These are phyloP conservation scores for Castanea crenata DNA, from an alignment of 306 rosid species.

Conservation along the genomic window DNA sequence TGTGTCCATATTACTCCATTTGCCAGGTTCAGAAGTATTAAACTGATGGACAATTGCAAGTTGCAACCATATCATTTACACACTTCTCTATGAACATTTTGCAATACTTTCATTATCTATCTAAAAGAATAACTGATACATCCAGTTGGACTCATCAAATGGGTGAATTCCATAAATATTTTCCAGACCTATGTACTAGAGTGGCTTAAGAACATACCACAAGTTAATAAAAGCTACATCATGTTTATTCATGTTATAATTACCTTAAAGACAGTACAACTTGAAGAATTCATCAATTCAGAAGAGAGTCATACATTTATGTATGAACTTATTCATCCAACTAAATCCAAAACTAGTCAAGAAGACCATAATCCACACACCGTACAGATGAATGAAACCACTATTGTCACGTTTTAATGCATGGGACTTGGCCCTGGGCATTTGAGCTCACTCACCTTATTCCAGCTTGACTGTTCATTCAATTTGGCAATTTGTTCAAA, in stretches of 20 bases:
- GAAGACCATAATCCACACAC: not conserved
- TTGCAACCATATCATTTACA: not conserved
- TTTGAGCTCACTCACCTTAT: not conserved
- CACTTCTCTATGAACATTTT: constrained; percentile 3
- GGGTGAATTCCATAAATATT: constrained; percentile 13
- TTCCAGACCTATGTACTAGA: constrained; percentile 8
- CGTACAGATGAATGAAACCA: not conserved
- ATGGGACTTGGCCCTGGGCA: not conserved
- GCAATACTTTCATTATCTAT: not conserved
- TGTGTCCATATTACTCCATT: not conserved
- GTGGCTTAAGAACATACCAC: constrained; percentile 4
- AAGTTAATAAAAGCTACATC: not conserved
- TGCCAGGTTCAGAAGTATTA: not conserved
- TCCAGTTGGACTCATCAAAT: constrained; percentile 5
- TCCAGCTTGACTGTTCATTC: not conserved
- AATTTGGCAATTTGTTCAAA: not conserved
- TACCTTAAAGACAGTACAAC: constrained; percentile 17
- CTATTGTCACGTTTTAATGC: not conserved
- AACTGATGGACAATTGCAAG: too few relatives aligned
- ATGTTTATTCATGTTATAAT: constrained; percentile 9
- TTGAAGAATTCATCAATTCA: constrained; percentile 21
- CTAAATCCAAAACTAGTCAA: not conserved
- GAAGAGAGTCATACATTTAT: not conserved
- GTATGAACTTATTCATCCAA: not conserved
- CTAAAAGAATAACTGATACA: constrained; percentile 6